Evolutionary conservation across 768 basidiomycete species (phyloP).

Genomic region (Naganishia randhawae): DNA sequence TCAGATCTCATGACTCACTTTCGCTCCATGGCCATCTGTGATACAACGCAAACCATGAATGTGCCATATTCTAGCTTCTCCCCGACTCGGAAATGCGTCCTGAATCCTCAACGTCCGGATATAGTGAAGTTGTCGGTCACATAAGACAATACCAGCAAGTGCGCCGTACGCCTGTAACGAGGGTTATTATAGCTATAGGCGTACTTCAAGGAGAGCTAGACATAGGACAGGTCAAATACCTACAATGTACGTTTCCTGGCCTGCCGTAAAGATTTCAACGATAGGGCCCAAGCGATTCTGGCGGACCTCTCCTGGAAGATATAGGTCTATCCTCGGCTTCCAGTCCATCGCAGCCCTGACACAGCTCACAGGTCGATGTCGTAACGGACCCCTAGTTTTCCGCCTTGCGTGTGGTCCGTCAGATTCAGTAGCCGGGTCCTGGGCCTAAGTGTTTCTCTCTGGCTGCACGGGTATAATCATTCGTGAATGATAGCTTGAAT

Average conservation of each 20-base stretch:
- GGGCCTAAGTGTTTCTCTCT: too few species aligned
- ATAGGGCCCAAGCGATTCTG: conserved; percentile 8
- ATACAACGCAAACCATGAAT: conserved; percentile 3
- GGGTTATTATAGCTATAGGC: neutral
- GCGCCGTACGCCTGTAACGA: conserved; percentile 3
- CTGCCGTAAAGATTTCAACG: conserved; percentile 1
- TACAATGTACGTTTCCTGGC: neutral
- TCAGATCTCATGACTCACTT: neutral
- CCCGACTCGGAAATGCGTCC: conserved; percentile 9
- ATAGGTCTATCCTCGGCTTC: conserved; percentile 8
- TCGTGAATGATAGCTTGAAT: neutral
- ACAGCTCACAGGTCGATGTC: neutral
- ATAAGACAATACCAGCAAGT: conserved; percentile 4
- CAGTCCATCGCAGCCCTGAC: conserved; percentile 2
- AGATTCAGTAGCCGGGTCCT: too few species aligned
- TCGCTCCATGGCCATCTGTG: neutral
- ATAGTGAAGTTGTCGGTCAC: conserved; percentile 20
- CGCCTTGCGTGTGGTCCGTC: too few species aligned
- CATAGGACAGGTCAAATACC: neutral
- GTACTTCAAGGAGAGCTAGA: too few species aligned
- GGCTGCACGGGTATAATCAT: too few species aligned
- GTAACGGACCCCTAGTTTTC: neutral
- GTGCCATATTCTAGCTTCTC: neutral
- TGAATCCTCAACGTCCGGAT: conserved; percentile 2
- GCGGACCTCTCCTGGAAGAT: conserved; percentile 10